Conservation (phyloP, 345 rosid genomes). For the Brassica incana region DNA sequence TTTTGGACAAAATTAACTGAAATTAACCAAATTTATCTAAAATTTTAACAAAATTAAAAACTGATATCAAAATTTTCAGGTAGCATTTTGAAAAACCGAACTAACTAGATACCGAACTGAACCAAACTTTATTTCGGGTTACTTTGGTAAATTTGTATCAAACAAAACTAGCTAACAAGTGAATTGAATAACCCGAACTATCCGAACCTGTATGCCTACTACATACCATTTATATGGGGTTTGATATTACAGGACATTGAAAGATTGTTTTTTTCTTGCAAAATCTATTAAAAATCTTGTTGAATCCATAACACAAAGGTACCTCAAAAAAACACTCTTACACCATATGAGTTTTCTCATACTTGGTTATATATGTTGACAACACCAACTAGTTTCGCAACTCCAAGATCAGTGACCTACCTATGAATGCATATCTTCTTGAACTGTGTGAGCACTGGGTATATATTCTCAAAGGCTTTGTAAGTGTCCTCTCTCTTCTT, state of each 20-base stretch:
- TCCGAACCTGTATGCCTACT: too few relatives aligned
- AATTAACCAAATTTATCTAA: too few relatives aligned
- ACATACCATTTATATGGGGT: neutral
- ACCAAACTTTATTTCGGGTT: too few relatives aligned
- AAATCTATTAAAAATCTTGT: neutral
- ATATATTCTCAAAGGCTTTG: conserved; percentile 90
- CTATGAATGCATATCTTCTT: conserved; percentile 74
- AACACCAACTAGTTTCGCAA: too few relatives aligned
- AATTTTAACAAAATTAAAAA: too few relatives aligned
- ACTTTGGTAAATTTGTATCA: too few relatives aligned
- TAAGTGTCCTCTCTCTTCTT: conserved; percentile 93
- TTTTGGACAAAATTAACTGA: too few relatives aligned
- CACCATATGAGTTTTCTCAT: neutral
- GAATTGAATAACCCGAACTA: too few relatives aligned
- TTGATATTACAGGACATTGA: neutral
- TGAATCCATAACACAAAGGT: neutral
- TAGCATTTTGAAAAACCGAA: too few relatives aligned
- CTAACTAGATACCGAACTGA: too few relatives aligned
- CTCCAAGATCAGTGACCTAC: conserved; percentile 42
- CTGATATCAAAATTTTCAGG: too few relatives aligned
- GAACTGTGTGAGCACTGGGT: conserved; percentile 91
- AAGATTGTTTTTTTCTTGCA: neutral
- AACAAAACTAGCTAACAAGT: too few relatives aligned
- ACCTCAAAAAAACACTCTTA: neutral
- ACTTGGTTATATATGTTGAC: neutral